Evolutionary conservation across 805 yeast genomes (phyloP).

Genomic region (Metschnikowia lachancei): DNA sequence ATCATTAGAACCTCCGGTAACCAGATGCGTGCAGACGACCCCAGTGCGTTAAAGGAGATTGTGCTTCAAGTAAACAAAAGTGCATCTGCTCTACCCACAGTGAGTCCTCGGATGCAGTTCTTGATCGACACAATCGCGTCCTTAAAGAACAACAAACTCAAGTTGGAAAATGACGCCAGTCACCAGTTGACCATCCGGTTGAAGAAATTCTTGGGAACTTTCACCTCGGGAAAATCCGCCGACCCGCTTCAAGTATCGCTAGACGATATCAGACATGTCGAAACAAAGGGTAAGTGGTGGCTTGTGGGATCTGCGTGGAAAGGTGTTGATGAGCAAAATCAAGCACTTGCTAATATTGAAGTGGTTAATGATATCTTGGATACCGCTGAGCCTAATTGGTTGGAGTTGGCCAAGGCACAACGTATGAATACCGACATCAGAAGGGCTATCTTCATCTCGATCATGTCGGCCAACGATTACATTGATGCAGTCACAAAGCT

Average conservation of each 20-base stretch:
- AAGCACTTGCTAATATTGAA: slow-evolving; percentile 35
- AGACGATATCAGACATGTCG: slow-evolving; percentile 74
- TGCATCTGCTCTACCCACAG: slow-evolving; percentile 35
- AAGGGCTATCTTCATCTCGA: slow-evolving; percentile 87
- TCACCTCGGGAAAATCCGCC: slow-evolving; percentile 43
- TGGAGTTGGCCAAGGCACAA: slow-evolving; percentile 77
- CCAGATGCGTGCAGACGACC: slow-evolving; percentile 87
- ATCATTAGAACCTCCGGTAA: slow-evolving; percentile 75
- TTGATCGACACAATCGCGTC: slow-evolving; percentile 82
- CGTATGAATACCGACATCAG: slow-evolving; percentile 95
- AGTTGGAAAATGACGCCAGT: slow-evolving; percentile 47
- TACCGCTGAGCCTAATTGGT: slow-evolving; percentile 80
- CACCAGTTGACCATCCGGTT: slow-evolving; percentile 54
- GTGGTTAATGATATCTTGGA: slow-evolving; percentile 62
- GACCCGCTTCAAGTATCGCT: slow-evolving; percentile 86
- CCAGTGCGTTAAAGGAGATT: slow-evolving; percentile 78
- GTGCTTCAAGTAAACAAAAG: slow-evolving; percentile 46
- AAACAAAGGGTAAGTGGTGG: slow-evolving; percentile 97
- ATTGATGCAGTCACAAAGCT: slow-evolving; percentile 81
- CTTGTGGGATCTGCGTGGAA: slow-evolving; percentile 97
- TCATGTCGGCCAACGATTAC: slow-evolving; percentile 93
- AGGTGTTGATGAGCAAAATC: slow-evolving; percentile 45
- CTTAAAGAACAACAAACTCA: slow-evolving; percentile 80
- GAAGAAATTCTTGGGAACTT: slow-evolving; percentile 59
- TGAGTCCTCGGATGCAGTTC: slow-evolving; percentile 66